Conservation (phyloP, 75 land plant genomes). For the Cunninghamia lanceolata region DNA sequence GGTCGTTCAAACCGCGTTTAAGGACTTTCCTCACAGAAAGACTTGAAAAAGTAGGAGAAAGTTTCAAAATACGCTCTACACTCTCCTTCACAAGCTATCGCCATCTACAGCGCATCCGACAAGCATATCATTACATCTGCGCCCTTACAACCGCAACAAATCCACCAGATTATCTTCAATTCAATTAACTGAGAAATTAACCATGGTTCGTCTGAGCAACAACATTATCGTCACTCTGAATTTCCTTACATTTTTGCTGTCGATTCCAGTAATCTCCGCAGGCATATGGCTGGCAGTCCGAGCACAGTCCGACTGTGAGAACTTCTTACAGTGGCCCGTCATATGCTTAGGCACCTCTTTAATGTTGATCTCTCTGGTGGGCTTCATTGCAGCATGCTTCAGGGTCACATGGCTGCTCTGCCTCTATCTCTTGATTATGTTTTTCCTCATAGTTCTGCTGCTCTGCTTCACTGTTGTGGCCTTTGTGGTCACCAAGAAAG, state of each 20-base stretch:
- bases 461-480: slow-evolving; percentile 42
- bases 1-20: too few species aligned
- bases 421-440: slow-evolving; percentile 32
- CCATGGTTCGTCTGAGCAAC: slow-evolving; percentile 25
- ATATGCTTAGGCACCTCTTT: slow-evolving; percentile 28
- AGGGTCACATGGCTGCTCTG: slow-evolving; percentile 20
- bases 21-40: too few species aligned
- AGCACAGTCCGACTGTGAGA: slow-evolving; percentile 25
- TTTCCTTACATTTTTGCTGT: slow-evolving; percentile 21
- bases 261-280: slow-evolving; percentile 31
- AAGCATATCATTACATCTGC: neutral
- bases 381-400: slow-evolving; percentile 33
- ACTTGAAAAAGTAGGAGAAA: too few species aligned
- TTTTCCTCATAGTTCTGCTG: slow-evolving; percentile 31
- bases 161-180: neutral
- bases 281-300: slow-evolving; percentile 33
- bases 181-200: neutral
- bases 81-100: neutral
- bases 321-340: slow-evolving; percentile 29
- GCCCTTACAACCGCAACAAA: neutral
- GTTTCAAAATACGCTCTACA: neutral
- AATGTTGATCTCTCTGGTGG: slow-evolving; percentile 28
- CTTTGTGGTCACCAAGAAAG: slow-evolving; percentile 37
- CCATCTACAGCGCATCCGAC: neutral
- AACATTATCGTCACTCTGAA: slow-evolving; percentile 23